Evolutionary conservation across 495 filamentous ascomycete genomes (phyloP), one percentile per base, ranked within the genome.

Genomic region (Margaritispora aquatica): DNA sequence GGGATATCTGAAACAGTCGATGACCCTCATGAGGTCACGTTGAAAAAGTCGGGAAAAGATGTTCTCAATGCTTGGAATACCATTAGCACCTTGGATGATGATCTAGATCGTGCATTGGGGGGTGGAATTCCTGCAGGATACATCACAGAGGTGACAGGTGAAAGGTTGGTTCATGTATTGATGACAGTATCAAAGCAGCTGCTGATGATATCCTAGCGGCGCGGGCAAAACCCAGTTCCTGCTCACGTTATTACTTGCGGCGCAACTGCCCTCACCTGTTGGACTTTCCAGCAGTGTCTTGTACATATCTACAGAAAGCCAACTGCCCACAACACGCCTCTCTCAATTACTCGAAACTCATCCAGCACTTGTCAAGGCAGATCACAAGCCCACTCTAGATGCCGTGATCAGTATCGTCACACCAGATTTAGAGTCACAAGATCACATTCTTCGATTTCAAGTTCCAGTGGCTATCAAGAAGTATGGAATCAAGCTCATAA

Each of bases 201-300:
- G 13, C 51, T 22, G 54, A 17, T 57, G 0, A n/a, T 65, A 7
- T n/a, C 17, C 15, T 46, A 87, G 90, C 72, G 94, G 92, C 66
- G 87, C 88, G 63, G 94, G 94, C 67, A 98, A 98, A 77, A 97
- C 95, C 17, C 95, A 98, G 71, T 85, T 97, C 73, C 88, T 97
- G 21, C 77, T 90, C 4, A 86, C 84, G 34, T 82, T 98, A 24
- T 84, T 92, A 36, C 82, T 96, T 27, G 80, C 91, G 15, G 81
- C 81, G 11, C 94, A 97, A 68, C 87, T 97, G 15, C 85, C 87
- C 2, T 73, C 82, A 1, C 87, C 88, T 0, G 73, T 78, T 29
- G 93, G 92, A 1, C 77, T 94, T 10, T 78, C 75, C 22, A 80
- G 83, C 51, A 75, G 83, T 13, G 84, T 89, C 0, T 77, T 98